A percentile compares a stretch with the other conserved stretches of the same genome.
phyloP scores from a whole-genome alignment of 1,284 basidiomycete species.

The Moniliella sp. region DNA sequence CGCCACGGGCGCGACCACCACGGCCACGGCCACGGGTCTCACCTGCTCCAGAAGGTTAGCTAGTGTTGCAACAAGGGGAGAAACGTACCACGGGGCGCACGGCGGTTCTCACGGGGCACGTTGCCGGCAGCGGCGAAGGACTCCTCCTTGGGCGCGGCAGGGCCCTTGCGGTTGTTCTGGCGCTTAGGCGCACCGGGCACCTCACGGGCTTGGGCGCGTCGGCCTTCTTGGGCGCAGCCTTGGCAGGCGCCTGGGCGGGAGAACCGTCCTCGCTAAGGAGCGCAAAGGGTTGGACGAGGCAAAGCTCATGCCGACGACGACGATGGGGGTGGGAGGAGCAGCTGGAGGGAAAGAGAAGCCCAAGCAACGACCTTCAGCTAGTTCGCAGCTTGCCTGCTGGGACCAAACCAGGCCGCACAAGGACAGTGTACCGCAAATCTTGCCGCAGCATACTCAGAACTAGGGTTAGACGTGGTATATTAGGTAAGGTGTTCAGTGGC shows the following conservation, averaged over 20 bases:
- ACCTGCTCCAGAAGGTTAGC: background rate
- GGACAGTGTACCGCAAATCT: background rate
- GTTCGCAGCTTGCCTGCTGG: background rate
- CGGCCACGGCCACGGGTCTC: slow-evolving; percentile 46
- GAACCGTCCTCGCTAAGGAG: slow-evolving; percentile 22
- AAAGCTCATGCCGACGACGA: slow-evolving; percentile 26
- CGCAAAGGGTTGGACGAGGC: slow-evolving; percentile 32
- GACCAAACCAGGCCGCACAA: background rate
- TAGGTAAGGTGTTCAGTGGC: too few species aligned
- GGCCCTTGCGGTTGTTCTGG: background rate
- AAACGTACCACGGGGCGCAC: background rate
- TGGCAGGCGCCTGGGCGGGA: slow-evolving; percentile 9
- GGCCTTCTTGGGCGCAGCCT: slow-evolving; percentile 6
- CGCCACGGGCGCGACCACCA: slow-evolving; percentile 28
- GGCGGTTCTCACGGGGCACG: background rate
- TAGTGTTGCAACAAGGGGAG: background rate
- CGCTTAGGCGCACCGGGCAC: slow-evolving; percentile 1
- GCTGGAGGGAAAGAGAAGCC: background rate
- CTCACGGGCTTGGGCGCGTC: background rate
- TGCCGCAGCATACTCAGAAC: background rate
- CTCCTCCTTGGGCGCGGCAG: background rate
- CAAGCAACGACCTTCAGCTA: background rate
- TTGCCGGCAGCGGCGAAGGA: background rate
- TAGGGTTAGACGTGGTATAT: too few species aligned
- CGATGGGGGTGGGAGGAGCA: background rate